phyloP scores from a whole-genome alignment of 192 early-diverging fungal species.

The Phycomyces blakesleeanus region DNA sequence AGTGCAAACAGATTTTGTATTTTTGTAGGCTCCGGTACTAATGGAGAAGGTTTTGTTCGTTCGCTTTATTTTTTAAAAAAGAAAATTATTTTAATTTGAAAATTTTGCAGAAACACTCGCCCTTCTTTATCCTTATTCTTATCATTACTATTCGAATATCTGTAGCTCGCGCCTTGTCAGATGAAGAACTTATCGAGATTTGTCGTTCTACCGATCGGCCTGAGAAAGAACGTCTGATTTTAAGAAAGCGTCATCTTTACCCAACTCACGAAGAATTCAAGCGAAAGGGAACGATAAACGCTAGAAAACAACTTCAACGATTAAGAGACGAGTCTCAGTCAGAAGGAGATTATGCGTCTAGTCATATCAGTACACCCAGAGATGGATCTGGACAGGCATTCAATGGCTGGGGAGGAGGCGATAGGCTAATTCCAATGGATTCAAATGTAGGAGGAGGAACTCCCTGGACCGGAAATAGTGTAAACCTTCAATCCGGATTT shows the following conservation, averaged over 20 bases:
- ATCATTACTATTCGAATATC: not conserved
- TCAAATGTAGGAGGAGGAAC: slow-evolving; percentile 1
- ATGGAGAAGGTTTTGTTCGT: slow-evolving; percentile 49
- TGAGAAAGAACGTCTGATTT: slow-evolving; percentile 66
- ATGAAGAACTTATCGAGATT: slow-evolving; percentile 76
- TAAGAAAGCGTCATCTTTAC: slow-evolving; percentile 66
- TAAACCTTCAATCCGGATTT: not conserved
- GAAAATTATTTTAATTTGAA: too few relatives aligned
- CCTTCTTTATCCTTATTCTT: too few relatives aligned
- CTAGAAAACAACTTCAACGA: slow-evolving; percentile 18
- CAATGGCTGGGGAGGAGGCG: not conserved
- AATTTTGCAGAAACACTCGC: too few relatives aligned
- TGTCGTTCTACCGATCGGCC: slow-evolving; percentile 63
- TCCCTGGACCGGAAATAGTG: slow-evolving; percentile 1
- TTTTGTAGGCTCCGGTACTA: slow-evolving; percentile 68
- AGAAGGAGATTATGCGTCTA: not conserved
- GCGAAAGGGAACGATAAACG: slow-evolving; percentile 43
- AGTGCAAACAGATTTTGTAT: slow-evolving; percentile 69
- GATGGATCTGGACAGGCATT: not conserved
- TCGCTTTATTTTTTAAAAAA: too few relatives aligned
- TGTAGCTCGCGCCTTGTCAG: slow-evolving; percentile 61
- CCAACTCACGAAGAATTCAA: slow-evolving; percentile 52
- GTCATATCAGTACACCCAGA: not conserved
- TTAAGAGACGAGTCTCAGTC: not conserved
- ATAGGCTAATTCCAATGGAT: not conserved